Base-by-base conservation (phyloP, 345 rosid genomes). In the Eucalyptus grandis region DNA sequence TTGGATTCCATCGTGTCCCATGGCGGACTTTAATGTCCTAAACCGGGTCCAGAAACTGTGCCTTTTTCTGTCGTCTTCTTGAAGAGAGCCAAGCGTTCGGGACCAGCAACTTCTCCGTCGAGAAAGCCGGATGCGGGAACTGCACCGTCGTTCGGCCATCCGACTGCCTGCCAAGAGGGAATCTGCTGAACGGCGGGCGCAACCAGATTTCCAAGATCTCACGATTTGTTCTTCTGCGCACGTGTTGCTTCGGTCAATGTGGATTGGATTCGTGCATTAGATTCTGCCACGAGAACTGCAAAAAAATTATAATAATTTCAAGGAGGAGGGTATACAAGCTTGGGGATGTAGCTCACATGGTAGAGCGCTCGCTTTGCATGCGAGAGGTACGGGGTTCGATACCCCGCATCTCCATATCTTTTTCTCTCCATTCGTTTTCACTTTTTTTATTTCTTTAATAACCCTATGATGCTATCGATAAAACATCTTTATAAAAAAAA, bases 281-380 rank as follows among this genome's bases (percentile, higher is more conserved):
- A 17, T 69, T 69, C 81, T 69, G 43, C 24, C 43, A 9, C 81
- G 3, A 34, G 9, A 9, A 69, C 1, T n/a, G 1, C 1, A 34
- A 34, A 0, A 0, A 16, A 16, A 17, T 34, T 34, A 34, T 34
- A 0, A 0, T 0, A 0, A 15, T 15, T 4, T 37, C 21, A 9
- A 69, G 81, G 5, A 17, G 44, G 10, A 1, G 43, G 7, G 0
- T 5, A 0, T 17, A 7, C 6, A 13, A 5, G 11, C 4, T 5
- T 1, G 93, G 94, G 93, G 94, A 92, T 92, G 95, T 92, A 92
- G 95, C 94, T 93, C 94, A 93, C 91, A 93, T 90, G 95, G 94
- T 93, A 94, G 93, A 93, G 94, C 93, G 93, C 92, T 87, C 92
- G 93, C 93, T 91, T 92, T 91, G 94, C 93, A 92, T 91, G 93